Percentiles rank a stretch among this genome's conserved stretches.
Conservation (phyloP, 495 filamentous ascomycete genomes). For the Cercophora scortea region DNA sequence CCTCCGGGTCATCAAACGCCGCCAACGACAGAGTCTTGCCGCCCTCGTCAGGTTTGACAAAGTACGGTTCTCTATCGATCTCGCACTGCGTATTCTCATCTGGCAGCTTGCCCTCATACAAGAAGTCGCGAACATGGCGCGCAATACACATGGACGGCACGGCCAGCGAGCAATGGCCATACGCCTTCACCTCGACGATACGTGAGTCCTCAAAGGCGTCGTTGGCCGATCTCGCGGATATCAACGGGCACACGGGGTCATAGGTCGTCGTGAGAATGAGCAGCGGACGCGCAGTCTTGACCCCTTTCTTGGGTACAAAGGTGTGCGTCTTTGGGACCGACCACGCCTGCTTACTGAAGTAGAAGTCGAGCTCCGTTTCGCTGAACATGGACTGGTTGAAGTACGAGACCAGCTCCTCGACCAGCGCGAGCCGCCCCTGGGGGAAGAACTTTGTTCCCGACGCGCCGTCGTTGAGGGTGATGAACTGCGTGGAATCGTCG, state of each 20-base stretch:
- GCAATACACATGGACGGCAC: constrained; percentile 31
- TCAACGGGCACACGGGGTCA: constrained; percentile 37
- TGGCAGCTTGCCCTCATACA: constrained; percentile 32
- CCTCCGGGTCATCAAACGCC: constrained; percentile 11
- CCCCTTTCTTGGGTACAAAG: constrained; percentile 23
- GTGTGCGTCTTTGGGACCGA: constrained; percentile 26
- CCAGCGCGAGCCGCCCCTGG: constrained; percentile 11
- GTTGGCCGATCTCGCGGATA: constrained; percentile 30
- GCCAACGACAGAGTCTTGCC: neutral
- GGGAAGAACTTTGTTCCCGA: constrained; percentile 23
- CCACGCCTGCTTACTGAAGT: constrained; percentile 34
- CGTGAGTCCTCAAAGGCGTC: constrained; percentile 29
- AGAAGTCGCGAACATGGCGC: constrained; percentile 26
- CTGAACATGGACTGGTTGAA: constrained; percentile 22
- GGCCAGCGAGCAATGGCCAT: constrained; percentile 37
- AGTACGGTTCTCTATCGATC: constrained; percentile 23
- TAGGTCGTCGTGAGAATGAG: constrained; percentile 35
- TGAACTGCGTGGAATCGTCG: constrained; percentile 12
- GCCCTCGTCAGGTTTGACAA: constrained; percentile 17
- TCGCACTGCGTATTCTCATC: constrained; percentile 25
- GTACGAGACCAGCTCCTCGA: constrained; percentile 19
- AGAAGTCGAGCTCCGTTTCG: constrained; percentile 11
- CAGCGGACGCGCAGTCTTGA: constrained; percentile 32
- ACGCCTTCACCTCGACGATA: constrained; percentile 35
- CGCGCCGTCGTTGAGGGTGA: constrained; percentile 26